Evolutionary conservation across 495 filamentous ascomycete genomes (phyloP).

Genomic region (Podospora conica): DNA sequence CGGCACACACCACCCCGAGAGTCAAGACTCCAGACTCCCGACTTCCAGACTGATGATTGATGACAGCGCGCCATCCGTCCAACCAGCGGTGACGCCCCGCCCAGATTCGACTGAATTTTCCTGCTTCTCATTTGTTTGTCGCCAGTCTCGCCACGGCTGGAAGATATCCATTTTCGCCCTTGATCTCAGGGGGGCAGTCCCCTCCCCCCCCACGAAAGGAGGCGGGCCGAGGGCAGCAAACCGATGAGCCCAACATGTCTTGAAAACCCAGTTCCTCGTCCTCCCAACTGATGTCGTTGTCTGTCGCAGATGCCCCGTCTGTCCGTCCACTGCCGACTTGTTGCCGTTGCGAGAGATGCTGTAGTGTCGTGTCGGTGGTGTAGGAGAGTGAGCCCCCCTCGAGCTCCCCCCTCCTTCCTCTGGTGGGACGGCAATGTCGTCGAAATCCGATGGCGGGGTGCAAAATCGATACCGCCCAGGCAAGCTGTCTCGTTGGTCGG

Average conservation of each 20-base stretch:
- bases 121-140: background rate
- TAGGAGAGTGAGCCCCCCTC: background rate
- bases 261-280: background rate
- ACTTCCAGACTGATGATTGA: background rate
- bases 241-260: background rate
- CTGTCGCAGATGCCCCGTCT: background rate
- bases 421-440: constrained; percentile 1
- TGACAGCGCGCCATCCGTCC: background rate
- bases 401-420: background rate
- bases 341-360: background rate
- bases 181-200: too few species aligned
- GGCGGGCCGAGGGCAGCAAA: background rate
- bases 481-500: background rate
- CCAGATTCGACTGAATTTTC: background rate
- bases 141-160: background rate
- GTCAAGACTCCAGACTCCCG: background rate
- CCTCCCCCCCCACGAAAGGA: too few species aligned
- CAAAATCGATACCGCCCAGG: background rate
- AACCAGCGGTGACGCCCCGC: background rate
- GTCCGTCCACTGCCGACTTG: background rate
- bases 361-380: background rate
- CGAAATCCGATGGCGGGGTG: constrained; percentile 3
- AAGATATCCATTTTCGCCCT: too few species aligned
- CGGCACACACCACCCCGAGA: background rate
- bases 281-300: background rate